Evolutionary conservation across 1,139 yeast genomes (phyloP), one percentile per base, ranked within the genome.

Genomic region (Pichia sp.): DNA sequence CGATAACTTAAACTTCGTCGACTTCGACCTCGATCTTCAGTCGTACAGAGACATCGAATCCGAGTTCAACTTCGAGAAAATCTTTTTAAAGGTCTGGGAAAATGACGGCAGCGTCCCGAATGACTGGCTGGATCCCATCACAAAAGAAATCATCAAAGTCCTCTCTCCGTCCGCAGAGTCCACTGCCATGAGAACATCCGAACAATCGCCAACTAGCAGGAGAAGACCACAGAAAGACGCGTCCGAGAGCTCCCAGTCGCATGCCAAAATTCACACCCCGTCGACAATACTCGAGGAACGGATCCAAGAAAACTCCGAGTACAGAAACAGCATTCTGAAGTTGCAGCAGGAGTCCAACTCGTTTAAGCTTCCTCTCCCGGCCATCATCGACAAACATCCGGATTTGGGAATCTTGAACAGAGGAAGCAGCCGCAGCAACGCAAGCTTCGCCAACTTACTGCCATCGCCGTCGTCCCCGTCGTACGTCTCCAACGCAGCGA

Each of bases 31-130:
- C 26, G 79, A 82, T 64, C 79, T 84, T 29, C 84, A 82, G 58
- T 74, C 72, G 47, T 83, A 82, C 64, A 73, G 89, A 62, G 75
- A 82, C 61, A 77, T 83, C 42, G 85, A 81, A 55, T 72, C 71
- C 51, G 85, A 81, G 1, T 83, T 77, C 62, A 73, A 74, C 60
- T 83, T 83, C 62, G 75, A 74, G 53, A 68, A 70, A n/a, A 45
- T 69, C 13, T 67, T 69, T 50, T 55, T 66, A 26, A 63, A 63
- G 26, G 59, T 64, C 19, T 62, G 68, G 72, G 61, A 61, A 53
- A 61, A 66, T 61, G 61, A 64, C 53, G 68, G 67, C 40, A 55
- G 58, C 19, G 57, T 65, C 45, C 54, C 62, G 2, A 32, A 41
- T 10, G 57, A 57, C 13, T 60, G 58, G 44, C 46, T 62, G 6